Evolutionary conservation across 352 stramenopile genomes (phyloP).

Genomic region (Globisporangium iwayamae): DNA sequence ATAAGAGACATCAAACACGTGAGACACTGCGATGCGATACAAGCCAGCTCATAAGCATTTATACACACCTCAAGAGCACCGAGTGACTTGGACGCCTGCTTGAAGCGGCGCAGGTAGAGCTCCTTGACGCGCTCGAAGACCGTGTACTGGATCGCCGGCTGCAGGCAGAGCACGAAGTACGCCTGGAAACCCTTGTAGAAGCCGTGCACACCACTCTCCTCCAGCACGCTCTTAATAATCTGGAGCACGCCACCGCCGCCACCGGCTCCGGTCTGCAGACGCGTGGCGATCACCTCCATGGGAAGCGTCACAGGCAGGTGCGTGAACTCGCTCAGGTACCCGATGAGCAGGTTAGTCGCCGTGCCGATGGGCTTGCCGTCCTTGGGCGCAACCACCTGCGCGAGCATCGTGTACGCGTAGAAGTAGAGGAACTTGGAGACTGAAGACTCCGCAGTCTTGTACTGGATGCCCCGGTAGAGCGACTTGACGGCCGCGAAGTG

Average conservation of each 20-base stretch:
- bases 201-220: slow-evolving; percentile 56
- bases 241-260: slow-evolving; percentile 40
- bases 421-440: slow-evolving; percentile 91
- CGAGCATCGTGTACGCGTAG: slow-evolving; percentile 84
- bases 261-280: slow-evolving; percentile 65
- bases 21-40: neutral
- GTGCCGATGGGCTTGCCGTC: slow-evolving; percentile 63
- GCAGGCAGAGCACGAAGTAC: slow-evolving; percentile 95
- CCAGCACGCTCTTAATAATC: slow-evolving; percentile 62
- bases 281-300: slow-evolving; percentile 87
- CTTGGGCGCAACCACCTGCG: slow-evolving; percentile 55
- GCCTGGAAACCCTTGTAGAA: slow-evolving; percentile 90
- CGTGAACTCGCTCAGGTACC: slow-evolving; percentile 78
- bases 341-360: slow-evolving; percentile 66
- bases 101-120: slow-evolving; percentile 64
- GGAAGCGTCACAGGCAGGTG: slow-evolving; percentile 83
- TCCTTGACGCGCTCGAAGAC: slow-evolving; percentile 92
- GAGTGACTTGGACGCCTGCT: slow-evolving; percentile 48
- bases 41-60: neutral
- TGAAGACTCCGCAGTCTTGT: slow-evolving; percentile 80
- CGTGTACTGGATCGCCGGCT: slow-evolving; percentile 97
- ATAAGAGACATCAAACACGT: slow-evolving; percentile 18
- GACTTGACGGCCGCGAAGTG: slow-evolving; percentile 47
- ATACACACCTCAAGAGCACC: slow-evolving; percentile 60
- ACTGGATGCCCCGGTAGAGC: slow-evolving; percentile 80